Conservation (phyloP, 441 rosid genomes). For the Brassica balearica region DNA sequence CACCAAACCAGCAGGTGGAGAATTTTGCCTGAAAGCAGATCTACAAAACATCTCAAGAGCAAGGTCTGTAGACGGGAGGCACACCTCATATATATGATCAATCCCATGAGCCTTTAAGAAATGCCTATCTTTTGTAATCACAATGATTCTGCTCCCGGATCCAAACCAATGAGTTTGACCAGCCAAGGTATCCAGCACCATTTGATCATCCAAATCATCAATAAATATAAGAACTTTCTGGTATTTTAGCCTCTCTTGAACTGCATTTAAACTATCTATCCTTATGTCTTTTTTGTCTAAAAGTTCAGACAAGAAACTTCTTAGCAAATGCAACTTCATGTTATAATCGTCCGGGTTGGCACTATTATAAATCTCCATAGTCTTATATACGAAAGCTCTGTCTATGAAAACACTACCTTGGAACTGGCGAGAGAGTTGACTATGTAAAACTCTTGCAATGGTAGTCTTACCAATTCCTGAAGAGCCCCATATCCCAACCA, state of each 20-base stretch:
- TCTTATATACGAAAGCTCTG: not conserved
- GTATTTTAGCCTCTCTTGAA: not conserved
- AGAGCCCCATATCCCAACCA: constrained; percentile 10
- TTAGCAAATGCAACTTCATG: not conserved
- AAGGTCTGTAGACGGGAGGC: not conserved
- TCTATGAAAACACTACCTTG: constrained; percentile 8
- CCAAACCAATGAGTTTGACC: not conserved
- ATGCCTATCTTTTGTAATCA: not conserved
- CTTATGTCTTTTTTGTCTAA: not conserved
- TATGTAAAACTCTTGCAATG: constrained; percentile 7
- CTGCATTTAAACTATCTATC: not conserved
- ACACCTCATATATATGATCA: not conserved
- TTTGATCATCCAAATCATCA: not conserved
- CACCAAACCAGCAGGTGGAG: not conserved
- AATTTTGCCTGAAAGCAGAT: not conserved
- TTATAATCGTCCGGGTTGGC: not conserved
- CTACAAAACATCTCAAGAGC: not conserved
- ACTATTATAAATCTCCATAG: not conserved
- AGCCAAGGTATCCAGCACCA: not conserved
- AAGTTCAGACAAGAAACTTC: not conserved
- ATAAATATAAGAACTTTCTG: not conserved
- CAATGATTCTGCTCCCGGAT: not conserved
- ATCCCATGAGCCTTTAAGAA: not conserved
- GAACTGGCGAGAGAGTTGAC: not conserved
- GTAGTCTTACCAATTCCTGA: constrained; percentile 19